These are phyloP conservation scores for Clausena lansium DNA, from an alignment of 345 rosid genomes.

Conservation along the genomic window DNA sequence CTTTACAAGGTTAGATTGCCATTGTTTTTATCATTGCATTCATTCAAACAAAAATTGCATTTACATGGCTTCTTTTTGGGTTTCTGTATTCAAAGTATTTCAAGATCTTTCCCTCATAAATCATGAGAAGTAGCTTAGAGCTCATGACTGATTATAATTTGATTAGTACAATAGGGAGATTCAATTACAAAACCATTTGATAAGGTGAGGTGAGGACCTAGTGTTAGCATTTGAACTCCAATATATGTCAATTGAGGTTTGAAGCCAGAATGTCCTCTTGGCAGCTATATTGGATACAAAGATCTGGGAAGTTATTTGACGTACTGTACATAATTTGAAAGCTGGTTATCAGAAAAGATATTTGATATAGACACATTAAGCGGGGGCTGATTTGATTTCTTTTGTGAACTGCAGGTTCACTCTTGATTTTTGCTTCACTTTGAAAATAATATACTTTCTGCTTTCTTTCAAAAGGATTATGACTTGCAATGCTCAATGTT, in stretches of 20 bases:
- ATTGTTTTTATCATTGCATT: not conserved
- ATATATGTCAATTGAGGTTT: not conserved
- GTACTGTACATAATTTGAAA: not conserved
- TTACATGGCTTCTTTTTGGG: not conserved
- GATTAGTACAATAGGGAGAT: not conserved
- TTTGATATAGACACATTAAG: not conserved
- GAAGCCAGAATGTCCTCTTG: not conserved
- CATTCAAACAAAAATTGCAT: not conserved
- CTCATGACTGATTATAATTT: not conserved
- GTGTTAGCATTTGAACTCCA: not conserved
- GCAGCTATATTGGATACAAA: not conserved
- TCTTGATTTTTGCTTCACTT: not conserved
- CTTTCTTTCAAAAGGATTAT: not conserved
- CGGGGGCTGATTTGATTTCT: not conserved
- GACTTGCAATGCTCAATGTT: not conserved
- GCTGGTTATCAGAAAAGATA: not conserved
- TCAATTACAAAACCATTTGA: not conserved
- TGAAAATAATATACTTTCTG: not conserved
- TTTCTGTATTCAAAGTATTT: not conserved
- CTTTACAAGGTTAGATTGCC: constrained; percentile 53
- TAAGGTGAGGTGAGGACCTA: not conserved
- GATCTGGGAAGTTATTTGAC: not conserved
- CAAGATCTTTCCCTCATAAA: not conserved
- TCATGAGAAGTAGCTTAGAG: not conserved
- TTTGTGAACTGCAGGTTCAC: not conserved